Conservation (phyloP, 257 asterid species). For the Catharanthus roseus region DNA sequence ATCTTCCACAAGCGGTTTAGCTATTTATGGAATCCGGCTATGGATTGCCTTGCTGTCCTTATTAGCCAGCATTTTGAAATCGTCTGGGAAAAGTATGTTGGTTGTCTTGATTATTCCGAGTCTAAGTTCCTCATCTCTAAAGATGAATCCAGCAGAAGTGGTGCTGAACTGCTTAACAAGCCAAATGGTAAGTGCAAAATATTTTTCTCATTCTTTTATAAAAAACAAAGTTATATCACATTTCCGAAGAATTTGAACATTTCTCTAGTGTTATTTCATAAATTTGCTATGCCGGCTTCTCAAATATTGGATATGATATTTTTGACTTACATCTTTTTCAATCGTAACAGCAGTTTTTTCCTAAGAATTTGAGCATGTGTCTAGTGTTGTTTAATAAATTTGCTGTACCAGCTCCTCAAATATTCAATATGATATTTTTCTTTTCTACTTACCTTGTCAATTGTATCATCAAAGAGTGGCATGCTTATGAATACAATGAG, state of each 20-base stretch:
- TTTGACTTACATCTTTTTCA: too few relatives aligned
- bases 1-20: slow-evolving; percentile 69
- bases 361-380: too few relatives aligned
- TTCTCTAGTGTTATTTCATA: too few relatives aligned
- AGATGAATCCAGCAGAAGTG: slow-evolving; percentile 32
- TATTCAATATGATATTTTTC: neutral
- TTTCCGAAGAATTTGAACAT: too few relatives aligned
- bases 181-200: slow-evolving; percentile 46
- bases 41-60: slow-evolving; percentile 63
- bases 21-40: slow-evolving; percentile 63
- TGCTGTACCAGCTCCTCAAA: neutral
- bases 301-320: too few relatives aligned
- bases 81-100: slow-evolving; percentile 60
- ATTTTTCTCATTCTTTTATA: neutral
- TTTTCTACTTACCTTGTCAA: neutral
- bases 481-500: neutral
- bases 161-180: slow-evolving; percentile 21
- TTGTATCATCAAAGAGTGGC: neutral
- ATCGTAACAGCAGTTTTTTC: too few relatives aligned
- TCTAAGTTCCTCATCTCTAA: slow-evolving; percentile 43
- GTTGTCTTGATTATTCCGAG: slow-evolving; percentile 53
- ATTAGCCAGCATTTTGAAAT: slow-evolving; percentile 44
- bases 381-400: too few relatives aligned
- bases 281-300: too few relatives aligned
- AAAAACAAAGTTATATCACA: too few relatives aligned